These are phyloP conservation scores for Abrus pulchellus DNA, from an alignment of 306 rosid genomes.

Conservation along the genomic window DNA sequence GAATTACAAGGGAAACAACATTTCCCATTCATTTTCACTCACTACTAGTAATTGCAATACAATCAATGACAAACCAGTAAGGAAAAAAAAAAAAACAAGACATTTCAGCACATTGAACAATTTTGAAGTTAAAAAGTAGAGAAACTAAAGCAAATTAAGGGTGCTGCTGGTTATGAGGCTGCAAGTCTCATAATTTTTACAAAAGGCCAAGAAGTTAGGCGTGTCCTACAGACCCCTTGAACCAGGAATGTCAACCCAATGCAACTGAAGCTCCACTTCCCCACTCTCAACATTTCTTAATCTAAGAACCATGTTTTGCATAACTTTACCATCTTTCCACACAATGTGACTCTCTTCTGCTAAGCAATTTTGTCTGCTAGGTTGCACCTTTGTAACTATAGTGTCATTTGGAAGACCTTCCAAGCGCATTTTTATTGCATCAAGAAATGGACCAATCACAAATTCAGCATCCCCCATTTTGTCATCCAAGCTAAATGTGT, in stretches of 20 bases:
- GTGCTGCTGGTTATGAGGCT: background rate
- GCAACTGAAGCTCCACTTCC: constrained; percentile 77
- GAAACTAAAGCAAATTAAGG: constrained; percentile 1
- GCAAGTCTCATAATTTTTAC: constrained; percentile 23
- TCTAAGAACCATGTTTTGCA: constrained; percentile 75
- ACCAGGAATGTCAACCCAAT: constrained; percentile 81
- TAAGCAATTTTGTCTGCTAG: constrained; percentile 70
- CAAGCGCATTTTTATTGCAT: constrained; percentile 58
- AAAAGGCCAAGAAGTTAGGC: background rate
- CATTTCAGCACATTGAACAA: constrained; percentile 1
- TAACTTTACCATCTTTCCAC: constrained; percentile 61
- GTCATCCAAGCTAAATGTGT: constrained; percentile 74
- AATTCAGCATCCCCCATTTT: constrained; percentile 93
- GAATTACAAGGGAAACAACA: constrained; percentile 8
- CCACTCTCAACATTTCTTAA: constrained; percentile 82
- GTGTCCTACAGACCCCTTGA: constrained; percentile 59
- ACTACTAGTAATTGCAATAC: background rate
- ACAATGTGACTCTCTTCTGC: constrained; percentile 78
- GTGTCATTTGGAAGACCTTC: constrained; percentile 61
- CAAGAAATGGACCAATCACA: constrained; percentile 57
- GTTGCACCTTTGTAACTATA: constrained; percentile 60
- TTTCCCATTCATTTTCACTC: constrained; percentile 32
- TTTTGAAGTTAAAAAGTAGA: background rate
- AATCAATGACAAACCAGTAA: background rate
- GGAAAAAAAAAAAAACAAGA: background rate